Evolutionary conservation across 2,329 filamentous ascomycete genomes (phyloP), one percentile per base, ranked within the genome.

Genomic region (Neopestalotiopsis clavispora): DNA sequence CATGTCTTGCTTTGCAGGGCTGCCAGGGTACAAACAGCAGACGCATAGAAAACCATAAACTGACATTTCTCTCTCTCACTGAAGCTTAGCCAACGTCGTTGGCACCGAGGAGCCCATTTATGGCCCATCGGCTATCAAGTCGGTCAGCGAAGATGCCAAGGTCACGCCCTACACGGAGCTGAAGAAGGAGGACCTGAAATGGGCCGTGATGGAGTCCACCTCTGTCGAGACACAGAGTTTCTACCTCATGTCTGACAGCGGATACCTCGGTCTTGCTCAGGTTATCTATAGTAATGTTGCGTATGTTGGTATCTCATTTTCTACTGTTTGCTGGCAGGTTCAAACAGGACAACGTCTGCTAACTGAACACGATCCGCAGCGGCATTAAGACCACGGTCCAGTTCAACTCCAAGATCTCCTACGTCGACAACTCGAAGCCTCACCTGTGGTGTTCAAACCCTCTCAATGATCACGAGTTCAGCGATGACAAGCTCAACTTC

Each of bases 21-120:
- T 71, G 61, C 28, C 59, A 62, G 59, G 34, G 59, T 62, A 34
- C 14, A 20, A 59, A 6, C 57, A 34, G 57, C n/a, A 59, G 7
- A 30, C 23, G 10, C 57, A 30, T 23, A 17, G 28, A 62, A 30
- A 62, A 62, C 59, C 20, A 34, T 40, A 34, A 30, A 69, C 75
- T 77, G 75, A 76, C 72, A 68, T 69, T 65, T 69, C 23, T 45
- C 64, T 60, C 14, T 34, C 28, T 56, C 66, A 71, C 69, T 68
- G 72, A 75, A 91, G 89, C 80, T 82, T 92, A 82, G 89, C 87
- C 81, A 87, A 95, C 82, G 94, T 97, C 80, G 94, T 95, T 79
- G 95, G 97, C 83, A 98, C 95, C 67, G 93, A 97, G 82, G 95
- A 98, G 87, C 95, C 95, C 78, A 93, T 97, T 83, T 98, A 99